A percentile compares a stretch with the other conserved stretches of the same genome.
Conservation (phyloP, 2,329 filamentous ascomycete genomes). For the Lecanosticta acicola region DNA sequence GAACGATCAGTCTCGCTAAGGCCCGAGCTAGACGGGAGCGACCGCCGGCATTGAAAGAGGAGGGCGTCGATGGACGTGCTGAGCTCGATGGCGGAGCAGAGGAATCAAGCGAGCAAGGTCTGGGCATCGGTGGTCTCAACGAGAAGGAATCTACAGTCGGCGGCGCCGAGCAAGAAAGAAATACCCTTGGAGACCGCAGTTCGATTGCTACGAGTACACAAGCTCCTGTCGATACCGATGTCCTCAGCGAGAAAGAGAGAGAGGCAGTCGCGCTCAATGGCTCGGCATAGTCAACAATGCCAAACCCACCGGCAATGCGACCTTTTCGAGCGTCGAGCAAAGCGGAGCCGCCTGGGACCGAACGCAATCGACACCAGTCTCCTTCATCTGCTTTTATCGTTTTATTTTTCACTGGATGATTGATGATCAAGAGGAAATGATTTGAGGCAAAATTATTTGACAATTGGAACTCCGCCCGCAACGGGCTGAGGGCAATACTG, state of each 20-base stretch:
- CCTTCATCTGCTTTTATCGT: no score
- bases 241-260: constrained; percentile 13
- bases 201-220: constrained; percentile 11
- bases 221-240: constrained; percentile 7
- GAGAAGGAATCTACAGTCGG: constrained; percentile 12
- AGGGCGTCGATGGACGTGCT: constrained; percentile 27
- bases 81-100: constrained; percentile 14
- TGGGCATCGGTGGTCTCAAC: constrained; percentile 24
- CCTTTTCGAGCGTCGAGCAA: no score
- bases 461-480: no score
- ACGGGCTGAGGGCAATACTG: no score
- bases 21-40: constrained; percentile 82
- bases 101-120: constrained; percentile 11
- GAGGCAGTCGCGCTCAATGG: constrained; percentile 12
- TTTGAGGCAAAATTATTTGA: no score
- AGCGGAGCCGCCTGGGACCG: no score
- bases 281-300: constrained; percentile 2
- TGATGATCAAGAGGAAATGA: neutral
- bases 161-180: constrained; percentile 17
- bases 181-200: constrained; percentile 7
- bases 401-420: no score
- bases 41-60: constrained; percentile 77
- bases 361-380: no score
- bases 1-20: constrained; percentile 88
- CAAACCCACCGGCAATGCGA: no score